Evolutionary conservation across 169 alveolate genomes (phyloP), one percentile per base, ranked within the genome.

Genomic region (Cryptosporidium xiaoi): DNA sequence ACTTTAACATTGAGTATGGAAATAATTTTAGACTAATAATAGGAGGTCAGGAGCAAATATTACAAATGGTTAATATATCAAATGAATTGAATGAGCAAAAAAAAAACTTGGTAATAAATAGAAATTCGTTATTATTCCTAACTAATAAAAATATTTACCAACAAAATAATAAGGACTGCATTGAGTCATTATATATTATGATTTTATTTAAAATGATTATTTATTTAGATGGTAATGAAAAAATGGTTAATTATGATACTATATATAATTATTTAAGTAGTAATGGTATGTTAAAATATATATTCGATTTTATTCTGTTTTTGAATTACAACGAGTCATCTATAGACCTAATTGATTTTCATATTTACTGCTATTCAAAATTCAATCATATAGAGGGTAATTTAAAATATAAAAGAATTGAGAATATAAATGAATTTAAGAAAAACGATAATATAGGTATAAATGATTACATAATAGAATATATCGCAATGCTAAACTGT

Each of bases 31-130:
- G 50, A 62, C 33, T 77, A 16, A 58, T 77, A 46, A 18, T 44
- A 3, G 87, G 87, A 44, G 87, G 87, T 7, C 87, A 77, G 48
- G 87, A 77, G 15, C 87, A 77, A 48, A 56, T 69, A 18, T 24
- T 69, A 33, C 66, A 50, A 40, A 8, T 69, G 12, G 20, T 69
- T 55, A 64, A 69, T 40, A 27, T 69, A 29, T 53, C 66, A 13
- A 29, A 34, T 4, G 68, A 69, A 8, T 8, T 69, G 1, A 29
- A 12, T 10, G 40, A 10, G 5, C 1, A 33, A 31, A 34, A 64
- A 4, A 69, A 33, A 8, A 44, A 33, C 20, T 18, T 24, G 2
- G n/a, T 6, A 6, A 69, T 69, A n/a, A 50, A 69, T 55, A 69
- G 44, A 33, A 56, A 40, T 24, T 69, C 83, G 5, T 16, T 69